phyloP scores from a whole-genome alignment of 306 rosid genomes.

The Rubus parviflorus region DNA sequence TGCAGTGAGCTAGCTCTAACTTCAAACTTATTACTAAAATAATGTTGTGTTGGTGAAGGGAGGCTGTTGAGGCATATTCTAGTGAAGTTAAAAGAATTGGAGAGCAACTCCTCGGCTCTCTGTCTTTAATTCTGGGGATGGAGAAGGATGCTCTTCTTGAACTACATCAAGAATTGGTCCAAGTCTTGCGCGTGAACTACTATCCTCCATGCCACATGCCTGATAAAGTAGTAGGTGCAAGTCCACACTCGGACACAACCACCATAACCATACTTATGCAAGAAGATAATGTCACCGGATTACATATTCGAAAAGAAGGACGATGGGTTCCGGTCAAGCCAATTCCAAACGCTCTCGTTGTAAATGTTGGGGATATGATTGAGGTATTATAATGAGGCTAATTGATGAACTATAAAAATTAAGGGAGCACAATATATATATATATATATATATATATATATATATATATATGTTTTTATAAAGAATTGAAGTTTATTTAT shows the following conservation, averaged over 20 bases:
- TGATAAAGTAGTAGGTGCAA: conserved; percentile 37
- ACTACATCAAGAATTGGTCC: conserved; percentile 30
- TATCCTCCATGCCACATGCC: conserved; percentile 46
- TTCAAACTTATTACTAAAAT: too few relatives aligned
- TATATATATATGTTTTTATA: too few relatives aligned
- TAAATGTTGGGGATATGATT: conserved; percentile 36
- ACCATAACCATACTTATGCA: conserved; percentile 46
- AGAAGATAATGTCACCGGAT: conserved; percentile 28
- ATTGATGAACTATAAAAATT: too few relatives aligned
- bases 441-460: too few relatives aligned
- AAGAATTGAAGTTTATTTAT: too few relatives aligned
- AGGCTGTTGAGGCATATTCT: conserved; percentile 32
- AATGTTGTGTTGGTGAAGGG: conserved; percentile 21
- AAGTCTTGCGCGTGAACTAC: conserved; percentile 29
- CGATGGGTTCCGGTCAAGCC: conserved; percentile 39
- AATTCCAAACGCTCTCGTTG: conserved; percentile 29
- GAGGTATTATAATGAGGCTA: conserved; percentile 12
- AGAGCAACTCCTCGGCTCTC: conserved; percentile 22
- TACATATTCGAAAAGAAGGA: conserved; percentile 41
- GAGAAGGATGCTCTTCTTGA: conserved; percentile 32
- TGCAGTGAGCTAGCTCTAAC: too few relatives aligned
- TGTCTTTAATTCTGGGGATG: conserved; percentile 37
- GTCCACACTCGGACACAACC: conserved; percentile 45
- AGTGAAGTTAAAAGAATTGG: conserved; percentile 34
- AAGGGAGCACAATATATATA: too few relatives aligned